Base-by-base conservation (phyloP, 2,329 filamentous ascomycete genomes). In the Chaetomiaceae sp. region DNA sequence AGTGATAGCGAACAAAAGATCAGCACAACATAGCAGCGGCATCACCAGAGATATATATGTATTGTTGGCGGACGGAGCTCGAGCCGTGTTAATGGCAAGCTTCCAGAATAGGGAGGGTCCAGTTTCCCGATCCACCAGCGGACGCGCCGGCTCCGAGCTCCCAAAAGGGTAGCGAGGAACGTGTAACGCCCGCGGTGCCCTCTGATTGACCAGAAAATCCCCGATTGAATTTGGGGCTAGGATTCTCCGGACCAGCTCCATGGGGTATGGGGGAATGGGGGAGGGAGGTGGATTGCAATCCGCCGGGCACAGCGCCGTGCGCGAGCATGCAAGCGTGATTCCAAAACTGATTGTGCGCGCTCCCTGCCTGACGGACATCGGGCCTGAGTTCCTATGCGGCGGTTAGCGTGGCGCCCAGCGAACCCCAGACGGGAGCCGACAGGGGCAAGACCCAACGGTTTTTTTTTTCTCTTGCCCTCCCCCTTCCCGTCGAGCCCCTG, bases 161-260 rank as follows among this genome's bases (percentile, higher is more conserved):
- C 51, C 50, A 43, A 56, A 56, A 31, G 2, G 50, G 56, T 38
- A 48, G 48, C 41, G 48, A 55, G 57, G 57, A 60, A 51, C 43
- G 49, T 57, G 54, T 21, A 45, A 53, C 41, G 49, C 50, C 44
- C 47, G 47, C 14, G 23, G 44, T 30, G 19, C 45, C 17, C 31
- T 21, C 19, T 58, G 50, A 60, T 60, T 58, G 56, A 49, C 20
- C 51, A 53, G 19, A 57, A 51, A 58, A 48, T 51, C 53, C 51
- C 57, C 54, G 56, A 53, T 38, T 34, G 53, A 50, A 52, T 54
- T 48, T 53, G 35, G 25, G 31, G 43, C 52, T 16, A 37, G 44
- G 44, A 13, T 50, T 49, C 44, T 51, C 40, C 51, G 50, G 35
- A 50, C 23, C 44, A 50, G 17, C 43, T 53, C 55, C 30, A 34